Evolutionary conservation across 1,139 yeast species (phyloP).

Genomic region (Blastobotrys persicus): DNA sequence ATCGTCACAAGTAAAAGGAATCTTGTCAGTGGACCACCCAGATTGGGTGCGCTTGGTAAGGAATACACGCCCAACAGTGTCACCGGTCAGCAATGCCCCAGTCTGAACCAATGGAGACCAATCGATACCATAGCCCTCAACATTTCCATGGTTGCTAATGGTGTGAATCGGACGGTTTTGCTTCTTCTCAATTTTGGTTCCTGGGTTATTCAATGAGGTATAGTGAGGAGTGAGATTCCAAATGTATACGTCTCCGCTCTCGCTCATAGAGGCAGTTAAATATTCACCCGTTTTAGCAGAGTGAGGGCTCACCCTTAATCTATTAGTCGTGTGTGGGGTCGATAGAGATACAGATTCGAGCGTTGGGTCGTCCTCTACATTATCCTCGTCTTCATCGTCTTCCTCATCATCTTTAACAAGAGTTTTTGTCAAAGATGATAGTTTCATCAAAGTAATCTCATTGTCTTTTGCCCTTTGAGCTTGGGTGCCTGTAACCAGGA

Average conservation of each 20-base stretch:
- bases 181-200: constrained; percentile 71
- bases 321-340: constrained; percentile 78
- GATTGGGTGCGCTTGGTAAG: constrained; percentile 73
- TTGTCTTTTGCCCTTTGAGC: constrained; percentile 86
- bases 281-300: constrained; percentile 75
- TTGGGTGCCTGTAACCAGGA: constrained; percentile 90
- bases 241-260: constrained; percentile 83
- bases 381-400: constrained; percentile 68
- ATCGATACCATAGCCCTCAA: constrained; percentile 95
- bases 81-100: constrained; percentile 88
- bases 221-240: constrained; percentile 78
- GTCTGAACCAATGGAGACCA: constrained; percentile 88
- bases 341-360: constrained; percentile 81
- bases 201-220: constrained; percentile 86
- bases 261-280: constrained; percentile 84
- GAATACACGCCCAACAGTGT: constrained; percentile 76
- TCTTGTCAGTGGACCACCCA: constrained; percentile 84
- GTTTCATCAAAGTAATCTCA: constrained; percentile 78
- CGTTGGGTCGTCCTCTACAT: constrained; percentile 79
- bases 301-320: constrained; percentile 83
- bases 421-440: constrained; percentile 80
- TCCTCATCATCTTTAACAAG: constrained; percentile 73
- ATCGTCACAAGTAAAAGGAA: constrained; percentile 59
- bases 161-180: constrained; percentile 83
- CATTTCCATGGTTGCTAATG: constrained; percentile 85